Evolutionary conservation across 1,284 basidiomycete species (phyloP).

Genomic region (Chalciporus sp.): DNA sequence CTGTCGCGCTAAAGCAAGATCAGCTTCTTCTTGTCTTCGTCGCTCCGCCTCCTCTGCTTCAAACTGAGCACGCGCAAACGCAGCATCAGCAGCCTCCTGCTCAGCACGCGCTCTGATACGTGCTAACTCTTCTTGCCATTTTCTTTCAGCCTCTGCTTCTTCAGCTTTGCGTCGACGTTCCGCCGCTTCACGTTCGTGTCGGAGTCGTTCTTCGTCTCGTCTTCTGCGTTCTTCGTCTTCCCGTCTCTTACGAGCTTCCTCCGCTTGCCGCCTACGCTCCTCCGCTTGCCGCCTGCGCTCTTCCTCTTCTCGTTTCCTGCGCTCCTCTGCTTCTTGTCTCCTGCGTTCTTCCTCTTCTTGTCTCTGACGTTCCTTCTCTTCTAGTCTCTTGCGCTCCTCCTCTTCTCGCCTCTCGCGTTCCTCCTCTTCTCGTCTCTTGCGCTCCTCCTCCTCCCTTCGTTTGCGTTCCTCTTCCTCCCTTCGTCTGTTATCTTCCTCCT

Average conservation of each 20-base stretch:
- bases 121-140: slow-evolving; percentile 34
- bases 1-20: slow-evolving; percentile 29
- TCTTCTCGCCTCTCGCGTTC: slow-evolving; percentile 3
- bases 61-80: slow-evolving; percentile 36
- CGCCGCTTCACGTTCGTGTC: slow-evolving; percentile 17
- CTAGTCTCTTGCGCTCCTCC: slow-evolving; percentile 5
- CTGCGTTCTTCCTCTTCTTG: slow-evolving; percentile 11
- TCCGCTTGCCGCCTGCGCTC: slow-evolving; percentile 10
- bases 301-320: slow-evolving; percentile 29
- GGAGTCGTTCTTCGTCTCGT: slow-evolving; percentile 23
- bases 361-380: slow-evolving; percentile 6
- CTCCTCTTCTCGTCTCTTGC: slow-evolving; percentile 3
- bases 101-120: slow-evolving; percentile 34
- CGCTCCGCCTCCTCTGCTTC: slow-evolving; percentile 36
- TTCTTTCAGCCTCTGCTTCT: slow-evolving; percentile 33
- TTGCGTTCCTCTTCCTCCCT: slow-evolving; percentile 14
- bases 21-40: slow-evolving; percentile 34
- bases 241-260: slow-evolving; percentile 18
- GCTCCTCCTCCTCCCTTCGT: slow-evolving; percentile 3
- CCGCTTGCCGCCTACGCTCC: slow-evolving; percentile 19
- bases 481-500: slow-evolving; percentile 14
- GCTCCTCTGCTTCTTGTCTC: slow-evolving; percentile 6
- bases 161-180: slow-evolving; percentile 15
- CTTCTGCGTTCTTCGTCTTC: slow-evolving; percentile 21
- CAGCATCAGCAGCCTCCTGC: slow-evolving; percentile 38